These are phyloP conservation scores for Bryopsis sp. DNA, from an alignment of 139 green algal genomes.

Conservation along the genomic window DNA sequence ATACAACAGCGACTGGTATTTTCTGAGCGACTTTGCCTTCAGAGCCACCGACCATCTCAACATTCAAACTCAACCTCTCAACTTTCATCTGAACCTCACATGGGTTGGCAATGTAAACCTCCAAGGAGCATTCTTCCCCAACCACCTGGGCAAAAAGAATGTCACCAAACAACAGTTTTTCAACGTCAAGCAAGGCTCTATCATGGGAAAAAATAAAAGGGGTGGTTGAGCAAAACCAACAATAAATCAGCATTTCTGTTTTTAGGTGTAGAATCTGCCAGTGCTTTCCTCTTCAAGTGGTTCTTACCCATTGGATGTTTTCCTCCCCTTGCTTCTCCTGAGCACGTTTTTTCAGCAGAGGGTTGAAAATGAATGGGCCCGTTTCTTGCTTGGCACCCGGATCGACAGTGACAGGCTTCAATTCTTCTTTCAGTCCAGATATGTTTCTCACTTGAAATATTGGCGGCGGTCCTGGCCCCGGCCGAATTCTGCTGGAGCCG, in stretches of 20 bases:
- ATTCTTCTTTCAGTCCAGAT: slow-evolving; percentile 1
- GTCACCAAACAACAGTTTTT: too few relatives aligned
- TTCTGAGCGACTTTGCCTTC: neutral
- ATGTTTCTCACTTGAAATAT: slow-evolving; percentile 18
- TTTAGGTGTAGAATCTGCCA: too few relatives aligned
- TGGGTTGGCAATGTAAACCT: slow-evolving; percentile 21
- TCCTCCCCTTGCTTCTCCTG: slow-evolving; percentile 3
- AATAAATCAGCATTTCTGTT: too few relatives aligned
- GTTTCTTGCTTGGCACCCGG: too few relatives aligned
- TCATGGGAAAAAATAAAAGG: too few relatives aligned
- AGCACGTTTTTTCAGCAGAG: slow-evolving; percentile 5
- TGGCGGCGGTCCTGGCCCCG: slow-evolving; percentile 2
- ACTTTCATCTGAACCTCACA: slow-evolving; percentile 14
- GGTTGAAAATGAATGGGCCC: slow-evolving; percentile 20
- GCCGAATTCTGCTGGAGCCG: neutral
- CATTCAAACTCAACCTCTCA: slow-evolving; percentile 9
- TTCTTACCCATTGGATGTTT: neutral
- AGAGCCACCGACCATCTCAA: neutral
- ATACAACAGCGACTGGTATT: slow-evolving; percentile 8
- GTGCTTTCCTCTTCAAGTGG: too few relatives aligned
- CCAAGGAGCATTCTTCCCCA: slow-evolving; percentile 19
- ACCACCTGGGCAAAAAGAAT: neutral
- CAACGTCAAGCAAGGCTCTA: too few relatives aligned
- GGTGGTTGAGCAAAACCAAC: too few relatives aligned
- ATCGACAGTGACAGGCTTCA: slow-evolving; percentile 12